Evolutionary conservation across 176 grass and related monocot genomes (phyloP).

Genomic region (Cenchrus fungigraminus): DNA sequence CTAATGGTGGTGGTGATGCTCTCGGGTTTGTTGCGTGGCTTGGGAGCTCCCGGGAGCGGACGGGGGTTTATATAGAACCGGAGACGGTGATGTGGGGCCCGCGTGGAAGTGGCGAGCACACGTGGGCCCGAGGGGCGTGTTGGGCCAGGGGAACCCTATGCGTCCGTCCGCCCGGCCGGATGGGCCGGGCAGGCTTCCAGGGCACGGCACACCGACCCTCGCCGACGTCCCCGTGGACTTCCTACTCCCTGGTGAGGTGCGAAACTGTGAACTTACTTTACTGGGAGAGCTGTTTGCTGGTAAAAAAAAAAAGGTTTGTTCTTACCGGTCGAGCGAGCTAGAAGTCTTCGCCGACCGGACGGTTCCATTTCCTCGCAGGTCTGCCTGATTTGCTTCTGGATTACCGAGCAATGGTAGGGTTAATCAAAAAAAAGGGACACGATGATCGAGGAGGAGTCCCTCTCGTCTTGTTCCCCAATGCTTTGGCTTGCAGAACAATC

Average conservation of each 20-base stretch:
- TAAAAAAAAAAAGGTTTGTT: background rate
- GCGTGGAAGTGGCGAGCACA: background rate
- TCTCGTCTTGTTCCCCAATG: constrained; percentile 16
- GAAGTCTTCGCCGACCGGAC: background rate
- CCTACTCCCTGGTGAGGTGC: constrained; percentile 26
- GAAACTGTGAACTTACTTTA: constrained; percentile 30
- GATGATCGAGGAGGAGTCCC: background rate
- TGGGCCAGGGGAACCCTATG: constrained; percentile 40
- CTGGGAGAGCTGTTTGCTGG: no score
- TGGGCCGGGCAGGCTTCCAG: constrained; percentile 46
- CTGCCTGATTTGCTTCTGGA: constrained; percentile 30
- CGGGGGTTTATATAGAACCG: constrained; percentile 50
- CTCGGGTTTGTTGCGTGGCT: background rate
- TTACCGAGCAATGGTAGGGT: constrained; percentile 8
- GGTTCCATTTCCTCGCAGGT: constrained; percentile 31
- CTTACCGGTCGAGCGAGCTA: background rate
- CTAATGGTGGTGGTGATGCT: background rate
- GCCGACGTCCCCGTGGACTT: constrained; percentile 31
- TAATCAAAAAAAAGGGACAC: background rate
- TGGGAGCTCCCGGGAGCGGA: background rate
- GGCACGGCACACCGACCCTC: constrained; percentile 29
- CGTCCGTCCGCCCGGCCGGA: background rate
- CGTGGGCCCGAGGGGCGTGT: background rate
- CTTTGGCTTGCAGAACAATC: constrained; percentile 46
- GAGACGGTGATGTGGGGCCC: background rate